Conservation (phyloP, 331 rosid species). For the Spiraea crenata region DNA sequence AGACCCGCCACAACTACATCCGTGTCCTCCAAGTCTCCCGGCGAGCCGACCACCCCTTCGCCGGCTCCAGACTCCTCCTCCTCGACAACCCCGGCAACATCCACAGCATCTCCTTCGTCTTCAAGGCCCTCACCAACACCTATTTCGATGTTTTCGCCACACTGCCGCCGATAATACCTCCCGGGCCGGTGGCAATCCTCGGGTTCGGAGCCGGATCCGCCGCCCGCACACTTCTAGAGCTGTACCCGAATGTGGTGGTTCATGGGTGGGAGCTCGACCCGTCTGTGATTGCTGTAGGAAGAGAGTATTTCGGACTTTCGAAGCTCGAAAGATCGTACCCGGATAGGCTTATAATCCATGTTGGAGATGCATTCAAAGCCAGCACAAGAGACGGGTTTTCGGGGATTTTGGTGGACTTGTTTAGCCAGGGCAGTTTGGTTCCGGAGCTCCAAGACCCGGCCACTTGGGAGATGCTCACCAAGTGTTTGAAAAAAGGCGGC, state of each 20-base stretch:
- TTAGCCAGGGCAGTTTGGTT: slow-evolving; percentile 58
- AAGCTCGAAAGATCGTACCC: slow-evolving; percentile 51
- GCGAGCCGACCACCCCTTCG: slow-evolving; percentile 77
- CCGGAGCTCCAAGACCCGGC: slow-evolving; percentile 71
- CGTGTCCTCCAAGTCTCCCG: slow-evolving; percentile 83
- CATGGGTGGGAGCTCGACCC: slow-evolving; percentile 95
- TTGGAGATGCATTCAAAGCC: slow-evolving; percentile 68
- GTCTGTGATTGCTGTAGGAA: slow-evolving; percentile 69
- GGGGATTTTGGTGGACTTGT: slow-evolving; percentile 80
- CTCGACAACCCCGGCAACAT: slow-evolving; percentile 87
- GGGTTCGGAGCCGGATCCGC: slow-evolving; percentile 92
- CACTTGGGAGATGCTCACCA: slow-evolving; percentile 60
- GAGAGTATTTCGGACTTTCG: slow-evolving; percentile 58
- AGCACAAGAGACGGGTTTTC: slow-evolving; percentile 59
- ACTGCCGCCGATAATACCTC: slow-evolving; percentile 67
- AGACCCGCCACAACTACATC: slow-evolving; percentile 70
- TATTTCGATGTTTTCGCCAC: slow-evolving; percentile 88
- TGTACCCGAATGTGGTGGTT: slow-evolving; percentile 50
- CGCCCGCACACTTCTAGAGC: slow-evolving; percentile 53
- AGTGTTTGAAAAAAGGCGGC: slow-evolving; percentile 77
- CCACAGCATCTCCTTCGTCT: slow-evolving; percentile 77
- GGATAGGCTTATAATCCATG: slow-evolving; percentile 49
- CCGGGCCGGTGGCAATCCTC: slow-evolving; percentile 74
- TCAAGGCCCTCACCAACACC: slow-evolving; percentile 59
- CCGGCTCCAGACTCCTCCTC: slow-evolving; percentile 84